Evolutionary conservation across 2,329 filamentous ascomycete genomes (phyloP).

Genomic region (Cladophialophora yegresii): DNA sequence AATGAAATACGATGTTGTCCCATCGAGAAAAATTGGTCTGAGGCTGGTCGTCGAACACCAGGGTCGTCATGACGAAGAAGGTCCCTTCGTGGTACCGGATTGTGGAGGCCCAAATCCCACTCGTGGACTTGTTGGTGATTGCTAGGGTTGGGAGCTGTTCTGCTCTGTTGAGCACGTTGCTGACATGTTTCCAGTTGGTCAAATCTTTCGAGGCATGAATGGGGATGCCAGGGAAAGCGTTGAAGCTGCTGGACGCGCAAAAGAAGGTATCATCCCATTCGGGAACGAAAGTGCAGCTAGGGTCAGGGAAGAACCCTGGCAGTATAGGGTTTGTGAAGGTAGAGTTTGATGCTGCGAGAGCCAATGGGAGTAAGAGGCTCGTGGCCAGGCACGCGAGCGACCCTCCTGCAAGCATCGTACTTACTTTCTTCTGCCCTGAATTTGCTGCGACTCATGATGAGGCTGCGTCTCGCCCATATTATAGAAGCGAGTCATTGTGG

Average conservation of each 20-base stretch:
- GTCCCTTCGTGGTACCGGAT: constrained; percentile 48
- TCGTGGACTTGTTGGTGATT: constrained; percentile 21
- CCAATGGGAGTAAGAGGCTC: background rate
- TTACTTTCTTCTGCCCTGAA: background rate
- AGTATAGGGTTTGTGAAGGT: background rate
- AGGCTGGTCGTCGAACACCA: constrained; percentile 38
- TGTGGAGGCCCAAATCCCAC: constrained; percentile 52
- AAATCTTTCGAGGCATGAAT: constrained; percentile 12
- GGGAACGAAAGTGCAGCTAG: background rate
- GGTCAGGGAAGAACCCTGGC: background rate
- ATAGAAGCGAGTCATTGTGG: background rate
- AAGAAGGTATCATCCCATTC: constrained; percentile 4
- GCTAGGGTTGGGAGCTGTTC: background rate
- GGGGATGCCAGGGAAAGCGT: constrained; percentile 2
- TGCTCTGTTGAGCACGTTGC: background rate
- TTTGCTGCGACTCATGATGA: background rate
- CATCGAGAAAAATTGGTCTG: constrained; percentile 38
- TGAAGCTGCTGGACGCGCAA: constrained; percentile 11
- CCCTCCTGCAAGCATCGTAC: background rate
- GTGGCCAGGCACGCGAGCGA: background rate
- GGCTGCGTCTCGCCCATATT: background rate
- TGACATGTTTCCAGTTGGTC: constrained; percentile 6
- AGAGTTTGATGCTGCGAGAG: background rate
- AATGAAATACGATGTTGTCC: constrained; percentile 44
- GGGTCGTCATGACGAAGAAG: constrained; percentile 52